phyloP scores from a whole-genome alignment of 306 rosid genomes.

The Carpinus viminea region DNA sequence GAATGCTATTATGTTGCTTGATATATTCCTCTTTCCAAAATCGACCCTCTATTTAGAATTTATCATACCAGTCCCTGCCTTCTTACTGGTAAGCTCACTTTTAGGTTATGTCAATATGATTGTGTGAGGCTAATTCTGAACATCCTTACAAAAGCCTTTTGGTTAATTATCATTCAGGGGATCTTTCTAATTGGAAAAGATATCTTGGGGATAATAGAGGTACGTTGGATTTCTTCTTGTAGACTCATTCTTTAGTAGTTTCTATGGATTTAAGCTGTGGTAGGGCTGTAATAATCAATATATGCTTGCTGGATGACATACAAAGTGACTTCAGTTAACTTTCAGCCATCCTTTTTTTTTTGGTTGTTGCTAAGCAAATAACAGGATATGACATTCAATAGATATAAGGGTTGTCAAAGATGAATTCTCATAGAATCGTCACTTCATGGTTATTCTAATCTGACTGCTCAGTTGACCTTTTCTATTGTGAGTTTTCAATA shows the following conservation, averaged over 20 bases:
- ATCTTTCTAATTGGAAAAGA: constrained; percentile 72
- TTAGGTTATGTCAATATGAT: constrained; percentile 20
- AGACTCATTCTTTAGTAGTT: constrained; percentile 17
- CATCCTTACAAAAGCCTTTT: constrained; percentile 31
- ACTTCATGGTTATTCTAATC: neutral
- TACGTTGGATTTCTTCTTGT: constrained; percentile 29
- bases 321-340: neutral
- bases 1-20: constrained; percentile 76
- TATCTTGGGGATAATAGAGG: constrained; percentile 59
- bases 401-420: neutral
- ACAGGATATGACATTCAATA: neutral
- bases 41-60: constrained; percentile 58
- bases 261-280: constrained; percentile 13
- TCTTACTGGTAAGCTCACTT: constrained; percentile 58
- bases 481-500: neutral
- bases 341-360: neutral
- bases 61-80: constrained; percentile 82
- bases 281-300: constrained; percentile 2
- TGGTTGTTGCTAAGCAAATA: neutral
- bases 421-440: neutral
- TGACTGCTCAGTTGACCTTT: neutral
- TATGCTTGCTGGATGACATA: constrained; percentile 9
- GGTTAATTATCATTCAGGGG: constrained; percentile 57
- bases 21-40: constrained; percentile 79
- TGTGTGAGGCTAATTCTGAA: constrained; percentile 18